phyloP scores from a whole-genome alignment of 2,329 filamentous ascomycete species.

The Claviceps spartinae region DNA sequence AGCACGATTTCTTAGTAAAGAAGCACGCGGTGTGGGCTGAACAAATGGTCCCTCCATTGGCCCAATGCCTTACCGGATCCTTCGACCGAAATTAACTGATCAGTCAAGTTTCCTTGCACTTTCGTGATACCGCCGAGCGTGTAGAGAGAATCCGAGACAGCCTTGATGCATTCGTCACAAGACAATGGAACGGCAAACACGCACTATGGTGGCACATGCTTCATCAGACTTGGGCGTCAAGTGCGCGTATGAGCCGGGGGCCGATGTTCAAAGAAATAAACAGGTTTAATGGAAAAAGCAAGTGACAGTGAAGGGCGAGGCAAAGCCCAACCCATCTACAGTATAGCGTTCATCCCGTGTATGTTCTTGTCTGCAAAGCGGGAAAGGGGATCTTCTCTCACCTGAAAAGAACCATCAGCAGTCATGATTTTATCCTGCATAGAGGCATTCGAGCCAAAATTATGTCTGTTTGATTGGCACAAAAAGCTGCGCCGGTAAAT shows the following conservation, averaged over 20 bases:
- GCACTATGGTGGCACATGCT: conserved; percentile 43
- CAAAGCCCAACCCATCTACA: background rate
- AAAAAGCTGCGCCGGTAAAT: conserved; percentile 14
- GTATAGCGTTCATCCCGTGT: no score
- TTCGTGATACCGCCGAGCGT: conserved; percentile 69
- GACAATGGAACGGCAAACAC: conserved; percentile 90
- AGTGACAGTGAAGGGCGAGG: background rate
- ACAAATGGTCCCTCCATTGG: background rate
- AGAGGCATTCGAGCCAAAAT: background rate
- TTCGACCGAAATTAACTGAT: conserved; percentile 73
- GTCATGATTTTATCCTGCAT: conserved; percentile 24
- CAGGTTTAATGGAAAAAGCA: background rate
- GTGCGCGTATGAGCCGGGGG: background rate
- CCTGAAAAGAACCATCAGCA: conserved; percentile 32
- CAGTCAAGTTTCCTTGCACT: conserved; percentile 66
- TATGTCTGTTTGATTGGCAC: conserved; percentile 5
- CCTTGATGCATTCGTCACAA: conserved; percentile 79
- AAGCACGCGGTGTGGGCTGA: background rate
- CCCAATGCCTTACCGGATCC: conserved; percentile 54
- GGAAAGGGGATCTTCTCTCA: conserved; percentile 9
- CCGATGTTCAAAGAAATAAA: no score
- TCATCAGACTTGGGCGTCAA: conserved; percentile 17
- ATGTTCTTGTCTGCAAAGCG: background rate
- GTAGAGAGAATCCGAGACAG: conserved; percentile 66
- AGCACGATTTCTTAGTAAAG: background rate